Conservation (phyloP, 257 asterid species). For the Anisodus tanguticus region DNA sequence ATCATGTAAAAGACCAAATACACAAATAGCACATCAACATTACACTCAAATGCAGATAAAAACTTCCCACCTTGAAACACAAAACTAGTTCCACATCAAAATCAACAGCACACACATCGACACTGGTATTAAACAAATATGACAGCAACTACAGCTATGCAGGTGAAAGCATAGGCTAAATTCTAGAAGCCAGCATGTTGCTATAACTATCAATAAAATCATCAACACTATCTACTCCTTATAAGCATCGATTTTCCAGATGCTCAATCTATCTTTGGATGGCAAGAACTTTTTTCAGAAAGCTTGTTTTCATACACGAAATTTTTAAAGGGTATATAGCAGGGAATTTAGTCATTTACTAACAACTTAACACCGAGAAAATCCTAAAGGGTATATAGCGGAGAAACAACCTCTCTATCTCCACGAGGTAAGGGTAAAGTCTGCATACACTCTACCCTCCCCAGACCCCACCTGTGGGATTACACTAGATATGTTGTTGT, state of each 20-base stretch:
- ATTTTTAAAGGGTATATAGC: not conserved
- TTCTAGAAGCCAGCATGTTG: not conserved
- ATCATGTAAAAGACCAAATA: constrained; percentile 20
- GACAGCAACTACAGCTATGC: not conserved
- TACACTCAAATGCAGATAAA: not conserved
- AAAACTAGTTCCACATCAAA: constrained; percentile 26
- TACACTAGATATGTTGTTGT: too few relatives aligned
- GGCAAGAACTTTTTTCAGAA: not conserved
- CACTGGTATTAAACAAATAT: not conserved
- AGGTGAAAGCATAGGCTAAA: not conserved
- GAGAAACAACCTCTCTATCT: too few relatives aligned
- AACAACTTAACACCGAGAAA: not conserved
- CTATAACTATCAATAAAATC: not conserved
- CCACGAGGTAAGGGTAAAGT: too few relatives aligned
- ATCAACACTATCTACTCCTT: not conserved
- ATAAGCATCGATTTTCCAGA: not conserved
- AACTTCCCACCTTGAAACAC: constrained; percentile 13
- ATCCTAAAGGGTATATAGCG: too few relatives aligned
- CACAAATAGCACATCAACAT: not conserved
- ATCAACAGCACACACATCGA: not conserved
- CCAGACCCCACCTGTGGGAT: too few relatives aligned
- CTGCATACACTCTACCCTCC: too few relatives aligned
- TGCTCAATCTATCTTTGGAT: constrained; percentile 20
- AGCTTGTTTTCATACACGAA: not conserved
- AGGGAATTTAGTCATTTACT: not conserved